These are phyloP conservation scores for Fusarium armeniacum DNA, from an alignment of 2,329 filamentous ascomycete genomes.

Conservation along the genomic window DNA sequence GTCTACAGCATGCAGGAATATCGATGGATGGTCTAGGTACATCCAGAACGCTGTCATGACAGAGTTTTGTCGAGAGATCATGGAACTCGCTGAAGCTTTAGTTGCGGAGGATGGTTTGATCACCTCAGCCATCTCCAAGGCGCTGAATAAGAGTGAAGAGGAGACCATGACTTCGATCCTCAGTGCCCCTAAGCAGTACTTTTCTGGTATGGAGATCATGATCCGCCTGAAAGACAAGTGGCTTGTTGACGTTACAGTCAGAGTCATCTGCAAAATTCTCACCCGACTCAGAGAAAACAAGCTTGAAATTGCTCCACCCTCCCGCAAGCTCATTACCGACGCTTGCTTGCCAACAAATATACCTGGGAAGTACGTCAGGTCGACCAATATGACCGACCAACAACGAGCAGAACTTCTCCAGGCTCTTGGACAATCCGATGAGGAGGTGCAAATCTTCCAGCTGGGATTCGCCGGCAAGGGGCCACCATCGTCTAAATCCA, in stretches of 20 bases:
- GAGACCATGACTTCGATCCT: slow-evolving; percentile 60
- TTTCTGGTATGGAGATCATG: slow-evolving; percentile 86
- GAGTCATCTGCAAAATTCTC: slow-evolving; percentile 86
- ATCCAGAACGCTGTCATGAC: slow-evolving; percentile 85
- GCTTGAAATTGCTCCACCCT: slow-evolving; percentile 75
- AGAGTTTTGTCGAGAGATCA: slow-evolving; percentile 93
- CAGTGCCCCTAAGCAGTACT: slow-evolving; percentile 58
- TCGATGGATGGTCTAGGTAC: slow-evolving; percentile 84
- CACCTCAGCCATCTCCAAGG: slow-evolving; percentile 72
- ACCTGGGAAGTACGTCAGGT: slow-evolving; percentile 70
- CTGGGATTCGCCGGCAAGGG: slow-evolving; percentile 52
- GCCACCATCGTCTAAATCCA: slow-evolving; percentile 40
- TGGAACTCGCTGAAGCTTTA: slow-evolving; percentile 90
- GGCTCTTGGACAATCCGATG: slow-evolving; percentile 71
- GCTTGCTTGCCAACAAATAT: slow-evolving; percentile 71
- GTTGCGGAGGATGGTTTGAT: slow-evolving; percentile 90
- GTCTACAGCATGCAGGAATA: slow-evolving; percentile 83
- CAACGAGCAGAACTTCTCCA: slow-evolving; percentile 87
- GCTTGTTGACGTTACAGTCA: slow-evolving; percentile 84
- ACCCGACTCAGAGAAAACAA: slow-evolving; percentile 82
- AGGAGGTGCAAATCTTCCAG: slow-evolving; percentile 65
- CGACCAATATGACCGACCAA: slow-evolving; percentile 83
- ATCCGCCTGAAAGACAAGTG: slow-evolving; percentile 90
- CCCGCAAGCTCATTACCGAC: slow-evolving; percentile 73
- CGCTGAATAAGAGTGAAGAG: slow-evolving; percentile 54